These are phyloP conservation scores for Heliamphora pulchella DNA, from an alignment of 179 eudicot genomes.

Conservation along the genomic window DNA sequence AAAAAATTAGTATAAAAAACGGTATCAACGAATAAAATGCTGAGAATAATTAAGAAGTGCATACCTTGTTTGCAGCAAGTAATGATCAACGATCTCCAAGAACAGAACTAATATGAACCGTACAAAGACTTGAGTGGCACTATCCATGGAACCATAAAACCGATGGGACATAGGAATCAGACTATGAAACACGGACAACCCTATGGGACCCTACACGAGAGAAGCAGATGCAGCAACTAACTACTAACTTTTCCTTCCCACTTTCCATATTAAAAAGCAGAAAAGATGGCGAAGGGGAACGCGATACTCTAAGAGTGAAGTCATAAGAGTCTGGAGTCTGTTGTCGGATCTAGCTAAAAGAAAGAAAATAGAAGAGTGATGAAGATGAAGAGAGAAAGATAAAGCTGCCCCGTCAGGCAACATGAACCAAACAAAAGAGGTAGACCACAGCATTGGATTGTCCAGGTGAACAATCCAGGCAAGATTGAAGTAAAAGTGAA, in stretches of 20 bases:
- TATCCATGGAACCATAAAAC: not conserved
- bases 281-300: conserved; percentile 38
- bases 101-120: conserved; percentile 1
- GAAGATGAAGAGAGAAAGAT: conserved; percentile 13
- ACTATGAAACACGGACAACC: conserved; percentile 21
- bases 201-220: not conserved
- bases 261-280: conserved; percentile 52
- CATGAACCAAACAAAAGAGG: conserved; percentile 6
- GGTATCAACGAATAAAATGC: not conserved
- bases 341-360: conserved; percentile 26
- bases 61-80: conserved; percentile 23
- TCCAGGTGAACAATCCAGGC: conserved; percentile 3
- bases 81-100: conserved; percentile 21
- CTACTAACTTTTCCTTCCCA: conserved; percentile 33
- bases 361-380: conserved; percentile 12
- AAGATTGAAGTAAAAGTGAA: not conserved
- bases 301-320: conserved; percentile 22
- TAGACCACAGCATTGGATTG: conserved; percentile 11
- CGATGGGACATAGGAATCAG: conserved; percentile 12
- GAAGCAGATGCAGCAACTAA: conserved; percentile 26
- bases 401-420: conserved; percentile 24
- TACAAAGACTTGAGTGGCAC: not conserved
- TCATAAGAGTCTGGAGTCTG: conserved; percentile 8
- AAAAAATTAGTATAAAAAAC: not conserved
- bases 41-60: not conserved